Evolutionary conservation across 495 filamentous ascomycete genomes (phyloP), one percentile per base, ranked within the genome.

Genomic region (Hapsidospora chrysogenum): DNA sequence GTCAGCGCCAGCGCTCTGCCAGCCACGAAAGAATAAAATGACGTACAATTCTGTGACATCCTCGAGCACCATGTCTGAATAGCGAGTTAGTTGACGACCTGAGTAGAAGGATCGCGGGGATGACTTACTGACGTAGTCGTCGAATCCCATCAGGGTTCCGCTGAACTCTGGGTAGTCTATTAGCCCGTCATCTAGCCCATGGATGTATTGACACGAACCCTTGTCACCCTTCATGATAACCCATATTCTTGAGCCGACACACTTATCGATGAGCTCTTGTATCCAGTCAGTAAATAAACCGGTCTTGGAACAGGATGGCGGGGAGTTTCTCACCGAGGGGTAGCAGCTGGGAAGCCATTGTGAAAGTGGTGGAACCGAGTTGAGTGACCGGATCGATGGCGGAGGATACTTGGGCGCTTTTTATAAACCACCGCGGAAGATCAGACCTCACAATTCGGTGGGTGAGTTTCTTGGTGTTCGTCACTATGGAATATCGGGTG

Each of bases 151-250:
- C 16, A 97, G 63, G 4, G 83, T 95, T 27, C 89, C 89, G 36
- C 80, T 76, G 60, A 96, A 96, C 53, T 97, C 89, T 96, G 44
- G 2, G 37, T 17, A 15, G 18, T 17, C 19, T 14, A 22, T n/a
- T 17, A 38, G 37, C 31, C 39, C 17, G 29, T 30, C 35, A 30
- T 14, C 30, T 16, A 29, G 34, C 21, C 9, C 11, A 22, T 14
- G 20, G 32, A 11, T 11, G 29, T 26, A 17, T 21, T 8, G 17
- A 30, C n/a, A 26, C 39, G 43, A 52, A 79, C 89, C 89, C 65
- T 95, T 95, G 56, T 95, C 89, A 41, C 85, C 83, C 61, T 96
- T 95, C 89, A 96, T 96, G 56, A 97, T 72, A 38, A 97, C 85
- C 89, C 89, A 96, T 56, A 97, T 93, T 46, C 76, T 78, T 15